Conservation (phyloP, 2,329 filamentous ascomycete genomes). For the Magnaporthiopsis incrustans region DNA sequence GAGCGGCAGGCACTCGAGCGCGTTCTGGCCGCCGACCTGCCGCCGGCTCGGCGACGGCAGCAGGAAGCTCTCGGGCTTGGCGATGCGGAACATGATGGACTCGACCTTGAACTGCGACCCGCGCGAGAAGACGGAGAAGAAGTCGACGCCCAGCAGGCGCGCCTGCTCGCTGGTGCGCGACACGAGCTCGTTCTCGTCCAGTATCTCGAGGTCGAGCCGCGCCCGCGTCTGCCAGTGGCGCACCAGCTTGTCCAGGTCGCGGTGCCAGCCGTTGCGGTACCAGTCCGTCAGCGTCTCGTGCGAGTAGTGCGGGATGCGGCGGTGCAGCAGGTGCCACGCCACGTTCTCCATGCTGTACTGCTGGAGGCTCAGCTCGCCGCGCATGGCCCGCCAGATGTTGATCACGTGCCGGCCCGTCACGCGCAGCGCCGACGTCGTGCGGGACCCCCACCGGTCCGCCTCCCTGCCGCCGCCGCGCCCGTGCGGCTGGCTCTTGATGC, state of each 20-base stretch:
- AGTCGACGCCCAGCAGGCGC: constrained; percentile 85
- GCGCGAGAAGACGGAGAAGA: constrained; percentile 90
- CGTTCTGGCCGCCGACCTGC: constrained; percentile 90
- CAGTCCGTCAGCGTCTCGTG: constrained; percentile 73
- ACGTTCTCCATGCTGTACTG: constrained; percentile 98
- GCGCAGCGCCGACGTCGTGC: constrained; percentile 81
- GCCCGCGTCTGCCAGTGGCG: constrained; percentile 71
- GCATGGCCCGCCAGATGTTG: constrained; percentile 95
- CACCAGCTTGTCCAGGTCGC: constrained; percentile 66
- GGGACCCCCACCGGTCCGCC: constrained; percentile 86
- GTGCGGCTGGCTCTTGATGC: constrained; percentile 76
- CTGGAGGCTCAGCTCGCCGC: constrained; percentile 79
- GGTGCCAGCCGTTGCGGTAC: constrained; percentile 62
- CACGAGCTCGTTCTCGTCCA: constrained; percentile 84
- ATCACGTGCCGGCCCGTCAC: constrained; percentile 95
- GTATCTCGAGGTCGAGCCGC: constrained; percentile 77
- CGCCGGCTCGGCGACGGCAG: constrained; percentile 83
- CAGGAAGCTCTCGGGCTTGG: constrained; percentile 91
- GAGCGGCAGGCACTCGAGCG: constrained; percentile 84
- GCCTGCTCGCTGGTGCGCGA: constrained; percentile 90
- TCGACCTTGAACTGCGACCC: constrained; percentile 99
- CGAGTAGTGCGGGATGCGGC: constrained; percentile 79
- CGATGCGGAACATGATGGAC: constrained; percentile 96
- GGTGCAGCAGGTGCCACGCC: constrained; percentile 81
- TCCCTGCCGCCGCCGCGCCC: constrained; percentile 81